phyloP scores from a whole-genome alignment of 179 eudicot species.

The Silene vulgaris region DNA sequence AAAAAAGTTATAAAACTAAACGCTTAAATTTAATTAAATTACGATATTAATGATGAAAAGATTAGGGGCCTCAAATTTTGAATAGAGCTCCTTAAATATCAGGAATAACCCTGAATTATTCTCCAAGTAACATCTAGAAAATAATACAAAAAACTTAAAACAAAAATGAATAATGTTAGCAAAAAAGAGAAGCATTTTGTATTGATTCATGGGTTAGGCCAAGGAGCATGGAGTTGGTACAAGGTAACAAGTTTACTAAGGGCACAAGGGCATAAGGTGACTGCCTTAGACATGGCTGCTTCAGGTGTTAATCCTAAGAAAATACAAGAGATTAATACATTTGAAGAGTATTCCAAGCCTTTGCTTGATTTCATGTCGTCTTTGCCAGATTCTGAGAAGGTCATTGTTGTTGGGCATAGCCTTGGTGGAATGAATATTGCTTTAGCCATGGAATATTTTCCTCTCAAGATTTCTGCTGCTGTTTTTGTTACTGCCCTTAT shows the following conservation, averaged over 20 bases:
- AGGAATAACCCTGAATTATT: too few species aligned
- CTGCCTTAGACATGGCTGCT: conserved; percentile 32
- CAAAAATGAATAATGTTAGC: conserved; percentile 6
- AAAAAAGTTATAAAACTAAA: too few species aligned
- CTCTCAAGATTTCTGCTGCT: conserved; percentile 25
- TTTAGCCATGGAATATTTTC: conserved; percentile 29
- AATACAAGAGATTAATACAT: conserved; percentile 24
- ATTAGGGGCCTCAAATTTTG: too few species aligned
- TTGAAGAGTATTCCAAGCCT: conserved; percentile 27
- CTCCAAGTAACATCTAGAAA: neutral
- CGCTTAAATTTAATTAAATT: too few species aligned
- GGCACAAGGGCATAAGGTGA: conserved; percentile 24
- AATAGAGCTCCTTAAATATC: too few species aligned
- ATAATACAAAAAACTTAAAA: neutral
- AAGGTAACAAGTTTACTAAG: conserved; percentile 26
- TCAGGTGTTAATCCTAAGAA: conserved; percentile 31
- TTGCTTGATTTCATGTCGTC: conserved; percentile 30
- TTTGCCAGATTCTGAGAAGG: conserved; percentile 22
- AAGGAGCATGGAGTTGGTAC: conserved; percentile 42
- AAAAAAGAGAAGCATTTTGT: conserved; percentile 35
- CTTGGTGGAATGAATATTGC: conserved; percentile 33
- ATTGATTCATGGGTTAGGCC: conserved; percentile 43
- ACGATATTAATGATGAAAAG: too few species aligned
- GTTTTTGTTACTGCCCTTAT: conserved; percentile 30
- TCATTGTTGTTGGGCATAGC: conserved; percentile 37